These are phyloP conservation scores for Cladophialophora bantiana DNA, from an alignment of 2,329 filamentous ascomycete genomes.

Conservation along the genomic window DNA sequence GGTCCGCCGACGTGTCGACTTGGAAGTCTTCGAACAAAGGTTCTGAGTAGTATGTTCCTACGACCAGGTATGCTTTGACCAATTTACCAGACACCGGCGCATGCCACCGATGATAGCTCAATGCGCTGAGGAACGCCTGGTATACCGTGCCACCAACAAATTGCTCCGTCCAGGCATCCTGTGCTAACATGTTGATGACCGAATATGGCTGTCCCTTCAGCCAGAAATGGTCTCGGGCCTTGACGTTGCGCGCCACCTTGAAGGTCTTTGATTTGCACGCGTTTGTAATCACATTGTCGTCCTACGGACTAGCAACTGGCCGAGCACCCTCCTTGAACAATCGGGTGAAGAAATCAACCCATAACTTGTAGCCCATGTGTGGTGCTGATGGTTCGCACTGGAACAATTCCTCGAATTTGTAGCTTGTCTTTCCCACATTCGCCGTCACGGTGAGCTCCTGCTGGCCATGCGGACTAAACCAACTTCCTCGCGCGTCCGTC, in stretches of 20 bases:
- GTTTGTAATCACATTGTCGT: conserved; percentile 65
- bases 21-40: conserved; percentile 59
- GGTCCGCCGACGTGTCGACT: conserved; percentile 44
- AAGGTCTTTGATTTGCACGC: conserved; percentile 70
- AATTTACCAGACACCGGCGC: conserved; percentile 70
- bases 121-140: conserved; percentile 71
- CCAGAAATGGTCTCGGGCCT: conserved; percentile 69
- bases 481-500: conserved; percentile 45
- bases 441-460: conserved; percentile 47
- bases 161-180: conserved; percentile 59
- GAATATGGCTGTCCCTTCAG: conserved; percentile 74
- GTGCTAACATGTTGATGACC: conserved; percentile 66
- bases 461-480: conserved; percentile 51
- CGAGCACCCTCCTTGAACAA: conserved; percentile 61
- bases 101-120: conserved; percentile 77
- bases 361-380: conserved; percentile 67
- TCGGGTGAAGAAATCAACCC: conserved; percentile 75
- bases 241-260: conserved; percentile 58
- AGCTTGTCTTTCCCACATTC: conserved; percentile 39
- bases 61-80: conserved; percentile 62
- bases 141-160: conserved; percentile 72
- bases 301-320: conserved; percentile 64
- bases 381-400: conserved; percentile 40
- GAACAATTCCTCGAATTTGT: conserved; percentile 45
- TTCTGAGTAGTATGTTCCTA: conserved; percentile 74